Evolutionary conservation across 768 basidiomycete species (phyloP).

Genomic region (Auriscalpium orientale): DNA sequence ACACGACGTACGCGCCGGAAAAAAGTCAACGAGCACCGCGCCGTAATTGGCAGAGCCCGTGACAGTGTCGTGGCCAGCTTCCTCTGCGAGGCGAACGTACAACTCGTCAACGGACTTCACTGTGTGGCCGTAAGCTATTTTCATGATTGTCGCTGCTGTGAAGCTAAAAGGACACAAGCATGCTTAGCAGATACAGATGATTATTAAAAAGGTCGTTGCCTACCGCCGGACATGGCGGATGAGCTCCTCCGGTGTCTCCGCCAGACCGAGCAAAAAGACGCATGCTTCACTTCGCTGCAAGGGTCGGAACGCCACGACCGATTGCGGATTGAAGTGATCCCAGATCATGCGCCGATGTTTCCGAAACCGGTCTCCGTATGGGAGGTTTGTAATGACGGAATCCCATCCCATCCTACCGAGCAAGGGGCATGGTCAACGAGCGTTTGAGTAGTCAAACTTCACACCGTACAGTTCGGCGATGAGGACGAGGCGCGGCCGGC

Average conservation of each 20-base stretch:
- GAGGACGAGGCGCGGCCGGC: conserved; percentile 24
- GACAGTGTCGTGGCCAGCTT: conserved; percentile 17
- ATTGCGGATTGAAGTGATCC: conserved; percentile 16
- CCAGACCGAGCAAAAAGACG: conserved; percentile 19
- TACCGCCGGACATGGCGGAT: conserved; percentile 21
- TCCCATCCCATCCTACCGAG: conserved; percentile 19
- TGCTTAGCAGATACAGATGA: not conserved
- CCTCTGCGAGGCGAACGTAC: conserved; percentile 22
- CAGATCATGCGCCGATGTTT: conserved; percentile 23
- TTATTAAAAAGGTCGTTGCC: not conserved
- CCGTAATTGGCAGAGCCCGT: conserved; percentile 17
- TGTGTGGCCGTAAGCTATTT: conserved; percentile 26
- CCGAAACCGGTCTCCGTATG: conserved; percentile 22
- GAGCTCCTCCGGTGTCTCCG: conserved; percentile 21
- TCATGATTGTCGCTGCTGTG: conserved; percentile 23
- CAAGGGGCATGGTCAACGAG: too few species aligned
- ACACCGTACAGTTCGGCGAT: conserved; percentile 19
- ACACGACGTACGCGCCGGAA: conserved; percentile 23
- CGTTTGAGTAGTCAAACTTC: too few species aligned
- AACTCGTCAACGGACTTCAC: conserved; percentile 23
- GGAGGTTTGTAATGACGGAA: conserved; percentile 9
- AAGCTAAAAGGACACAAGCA: conserved; percentile 16
- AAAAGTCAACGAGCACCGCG: conserved; percentile 27
- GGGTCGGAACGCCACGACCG: conserved; percentile 13
- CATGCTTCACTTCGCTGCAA: conserved; percentile 21